Evolutionary conservation across 106 monocot species (phyloP).

Genomic region (Acorus gramineus): DNA sequence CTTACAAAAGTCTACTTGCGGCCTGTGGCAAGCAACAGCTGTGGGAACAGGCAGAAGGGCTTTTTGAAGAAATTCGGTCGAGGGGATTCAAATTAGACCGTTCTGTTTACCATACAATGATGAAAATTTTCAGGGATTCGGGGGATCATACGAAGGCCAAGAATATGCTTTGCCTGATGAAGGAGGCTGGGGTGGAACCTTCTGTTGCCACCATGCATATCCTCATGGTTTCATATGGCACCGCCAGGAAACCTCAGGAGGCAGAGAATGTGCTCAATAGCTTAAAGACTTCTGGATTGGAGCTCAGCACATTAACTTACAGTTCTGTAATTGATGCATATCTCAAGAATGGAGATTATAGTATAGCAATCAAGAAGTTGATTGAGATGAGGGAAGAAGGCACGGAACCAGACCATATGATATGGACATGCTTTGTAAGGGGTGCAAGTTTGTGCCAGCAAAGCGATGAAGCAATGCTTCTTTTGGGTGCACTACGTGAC

Average conservation of each 20-base stretch:
- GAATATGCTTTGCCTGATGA: slow-evolving; percentile 63
- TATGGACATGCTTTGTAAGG: slow-evolving; percentile 94
- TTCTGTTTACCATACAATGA: slow-evolving; percentile 81
- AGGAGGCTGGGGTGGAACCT: slow-evolving; percentile 67
- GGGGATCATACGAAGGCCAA: slow-evolving; percentile 76
- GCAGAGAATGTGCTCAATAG: slow-evolving; percentile 76
- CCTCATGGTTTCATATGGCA: slow-evolving; percentile 85
- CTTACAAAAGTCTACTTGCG: slow-evolving; percentile 90
- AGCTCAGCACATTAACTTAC: slow-evolving; percentile 64
- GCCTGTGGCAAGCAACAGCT: slow-evolving; percentile 67
- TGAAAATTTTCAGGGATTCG: slow-evolving; percentile 86
- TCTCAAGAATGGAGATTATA: slow-evolving; percentile 70
- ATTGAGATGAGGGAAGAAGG: slow-evolving; percentile 72
- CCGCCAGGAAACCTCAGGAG: slow-evolving; percentile 61
- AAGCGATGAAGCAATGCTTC: slow-evolving; percentile 46
- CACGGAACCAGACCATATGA: slow-evolving; percentile 71
- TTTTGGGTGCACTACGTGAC: slow-evolving; percentile 48
- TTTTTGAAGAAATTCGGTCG: slow-evolving; percentile 48
- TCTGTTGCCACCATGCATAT: slow-evolving; percentile 96
- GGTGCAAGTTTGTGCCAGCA: slow-evolving; percentile 85
- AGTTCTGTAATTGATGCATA: slow-evolving; percentile 94
- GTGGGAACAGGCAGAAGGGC: slow-evolving; percentile 78
- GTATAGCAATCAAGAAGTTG: slow-evolving; percentile 52
- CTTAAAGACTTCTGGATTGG: slow-evolving; percentile 51
- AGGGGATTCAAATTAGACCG: slow-evolving; percentile 55